Percentiles rank a stretch among this genome's conserved stretches.
These are phyloP conservation scores for Backusella liffmaniae DNA, from an alignment of 192 early-diverging fungal species.

Conservation along the genomic window DNA sequence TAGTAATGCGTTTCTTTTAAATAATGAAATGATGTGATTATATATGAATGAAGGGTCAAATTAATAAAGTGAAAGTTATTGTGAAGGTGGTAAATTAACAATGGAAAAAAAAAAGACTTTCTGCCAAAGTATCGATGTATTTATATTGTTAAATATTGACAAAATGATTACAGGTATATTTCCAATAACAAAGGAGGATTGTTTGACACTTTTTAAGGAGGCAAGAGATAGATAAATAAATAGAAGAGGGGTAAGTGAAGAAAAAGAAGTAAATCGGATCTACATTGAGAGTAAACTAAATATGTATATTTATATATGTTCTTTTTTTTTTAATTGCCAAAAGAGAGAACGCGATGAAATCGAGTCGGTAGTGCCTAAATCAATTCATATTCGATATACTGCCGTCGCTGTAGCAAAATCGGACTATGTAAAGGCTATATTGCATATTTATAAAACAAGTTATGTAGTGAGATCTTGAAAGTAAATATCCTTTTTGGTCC, in stretches of 20 bases:
- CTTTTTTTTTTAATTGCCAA: neutral
- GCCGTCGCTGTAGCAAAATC: slow-evolving; percentile 4
- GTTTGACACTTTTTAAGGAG: slow-evolving; percentile 19
- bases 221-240: neutral
- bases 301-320: neutral
- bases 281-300: neutral
- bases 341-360: neutral
- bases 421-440: slow-evolving; percentile 5
- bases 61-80: neutral
- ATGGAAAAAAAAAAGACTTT: neutral
- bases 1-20: neutral
- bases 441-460: slow-evolving; percentile 11
- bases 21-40: neutral
- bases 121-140: neutral
- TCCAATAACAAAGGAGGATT: slow-evolving; percentile 15
- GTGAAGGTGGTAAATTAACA: neutral
- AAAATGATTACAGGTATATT: slow-evolving; percentile 9
- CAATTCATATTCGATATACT: neutral
- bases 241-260: neutral
- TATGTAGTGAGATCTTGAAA: slow-evolving; percentile 9
- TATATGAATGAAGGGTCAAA: neutral
- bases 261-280: slow-evolving; percentile 3
- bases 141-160: slow-evolving; percentile 3
- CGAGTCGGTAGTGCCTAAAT: neutral
- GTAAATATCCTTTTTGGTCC: slow-evolving; percentile 4